Percentiles rank a stretch among this genome's conserved stretches.
Evolutionary conservation across 2,329 filamentous ascomycete genomes (phyloP).

Genomic region (Aspergillus sp.): DNA sequence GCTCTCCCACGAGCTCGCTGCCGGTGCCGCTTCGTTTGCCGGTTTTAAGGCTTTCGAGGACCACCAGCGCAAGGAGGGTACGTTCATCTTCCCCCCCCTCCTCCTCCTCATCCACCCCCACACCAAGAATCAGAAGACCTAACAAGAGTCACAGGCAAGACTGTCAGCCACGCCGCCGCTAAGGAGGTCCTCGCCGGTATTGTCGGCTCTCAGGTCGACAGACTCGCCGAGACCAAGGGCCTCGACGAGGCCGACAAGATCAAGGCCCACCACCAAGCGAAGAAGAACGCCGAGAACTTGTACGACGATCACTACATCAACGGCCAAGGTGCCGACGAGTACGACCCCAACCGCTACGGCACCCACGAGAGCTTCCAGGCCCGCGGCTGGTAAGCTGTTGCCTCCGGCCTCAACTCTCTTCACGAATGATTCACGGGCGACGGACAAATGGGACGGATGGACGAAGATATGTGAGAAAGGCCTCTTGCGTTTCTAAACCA

Average conservation of each 20-base stretch:
- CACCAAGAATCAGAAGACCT: background rate
- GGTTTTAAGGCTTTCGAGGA: constrained; percentile 76
- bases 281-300: constrained; percentile 50
- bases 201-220: constrained; percentile 67
- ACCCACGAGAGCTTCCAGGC: constrained; percentile 24
- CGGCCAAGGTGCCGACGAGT: constrained; percentile 40
- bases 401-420: background rate
- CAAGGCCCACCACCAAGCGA: constrained; percentile 52
- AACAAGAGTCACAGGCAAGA: constrained; percentile 47
- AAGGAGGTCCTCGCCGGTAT: constrained; percentile 69
- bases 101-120: background rate
- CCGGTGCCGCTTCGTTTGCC: constrained; percentile 67
- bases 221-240: constrained; percentile 64
- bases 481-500: too few species aligned
- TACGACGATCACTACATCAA: constrained; percentile 56
- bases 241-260: constrained; percentile 51
- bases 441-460: too few species aligned
- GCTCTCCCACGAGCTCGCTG: constrained; percentile 65
- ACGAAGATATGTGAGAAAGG: background rate
- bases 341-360: constrained; percentile 41
- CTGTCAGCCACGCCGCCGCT: constrained; percentile 63
- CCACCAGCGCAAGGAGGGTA: constrained; percentile 61
- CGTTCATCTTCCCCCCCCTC: background rate
- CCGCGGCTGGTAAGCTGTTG: constrained; percentile 13
- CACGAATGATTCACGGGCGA: too few species aligned